phyloP scores from a whole-genome alignment of 2,329 filamentous ascomycete genomes.

The Emergomyces pasteurianus region DNA sequence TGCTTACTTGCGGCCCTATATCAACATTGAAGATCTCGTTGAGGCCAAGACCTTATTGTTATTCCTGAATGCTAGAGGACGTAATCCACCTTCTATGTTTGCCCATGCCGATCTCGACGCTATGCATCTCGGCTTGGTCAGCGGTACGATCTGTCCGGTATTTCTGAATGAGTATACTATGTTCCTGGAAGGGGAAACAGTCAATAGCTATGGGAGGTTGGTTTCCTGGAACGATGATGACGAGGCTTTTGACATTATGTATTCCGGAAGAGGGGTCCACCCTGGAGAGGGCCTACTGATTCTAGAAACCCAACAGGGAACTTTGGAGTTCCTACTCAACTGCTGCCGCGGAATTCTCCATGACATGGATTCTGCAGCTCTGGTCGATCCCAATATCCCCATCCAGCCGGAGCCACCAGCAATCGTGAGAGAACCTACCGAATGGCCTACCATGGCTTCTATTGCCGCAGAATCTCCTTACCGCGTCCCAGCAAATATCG shows the following conservation, averaged over 20 bases:
- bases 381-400: constrained; percentile 21
- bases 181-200: constrained; percentile 19
- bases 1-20: constrained; percentile 39
- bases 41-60: constrained; percentile 35
- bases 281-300: constrained; percentile 38
- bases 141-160: constrained; percentile 12
- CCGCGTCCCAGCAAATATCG: constrained; percentile 34
- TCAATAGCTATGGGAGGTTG: constrained; percentile 24
- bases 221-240: constrained; percentile 24
- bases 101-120: constrained; percentile 33
- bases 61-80: constrained; percentile 41
- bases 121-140: constrained; percentile 18
- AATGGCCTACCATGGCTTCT: constrained; percentile 28
- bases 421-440: constrained; percentile 18
- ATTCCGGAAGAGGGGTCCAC: constrained; percentile 24
- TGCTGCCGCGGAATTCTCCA: constrained; percentile 40
- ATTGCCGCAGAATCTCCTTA: constrained; percentile 44
- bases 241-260: constrained; percentile 28
- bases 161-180: constrained; percentile 24
- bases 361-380: constrained; percentile 30
- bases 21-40: constrained; percentile 40
- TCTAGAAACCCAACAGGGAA: constrained; percentile 39
- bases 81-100: constrained; percentile 37
- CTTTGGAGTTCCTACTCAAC: constrained; percentile 38
- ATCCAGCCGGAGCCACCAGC: constrained; percentile 28